These are phyloP conservation scores for Ganoderma sinense DNA, from an alignment of 1,284 basidiomycete species.

Conservation along the genomic window DNA sequence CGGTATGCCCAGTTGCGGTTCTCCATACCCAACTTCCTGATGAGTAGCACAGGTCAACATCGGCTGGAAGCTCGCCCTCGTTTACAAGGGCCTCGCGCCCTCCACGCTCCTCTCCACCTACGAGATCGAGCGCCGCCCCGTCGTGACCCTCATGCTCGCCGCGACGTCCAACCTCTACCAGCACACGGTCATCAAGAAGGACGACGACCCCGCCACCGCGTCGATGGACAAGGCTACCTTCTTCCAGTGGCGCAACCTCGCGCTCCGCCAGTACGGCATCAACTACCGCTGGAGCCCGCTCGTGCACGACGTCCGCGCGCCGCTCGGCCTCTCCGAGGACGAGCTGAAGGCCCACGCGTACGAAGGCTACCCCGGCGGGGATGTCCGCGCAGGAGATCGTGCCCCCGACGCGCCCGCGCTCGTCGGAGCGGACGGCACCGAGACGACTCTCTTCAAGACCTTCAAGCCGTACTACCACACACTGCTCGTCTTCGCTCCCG, in stretches of 20 bases:
- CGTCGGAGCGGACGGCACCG: constrained; percentile 18
- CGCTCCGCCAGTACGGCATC: constrained; percentile 50
- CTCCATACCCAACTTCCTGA: constrained; percentile 19
- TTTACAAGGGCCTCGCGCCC: constrained; percentile 35
- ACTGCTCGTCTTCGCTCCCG: constrained; percentile 35
- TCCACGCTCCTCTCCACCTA: constrained; percentile 35
- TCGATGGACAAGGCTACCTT: background rate
- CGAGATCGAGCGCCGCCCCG: constrained; percentile 38
- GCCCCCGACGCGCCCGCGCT: constrained; percentile 53
- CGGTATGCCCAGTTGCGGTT: constrained; percentile 26
- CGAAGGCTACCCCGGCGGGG: constrained; percentile 24
- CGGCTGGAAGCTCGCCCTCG: constrained; percentile 42
- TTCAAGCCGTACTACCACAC: constrained; percentile 36
- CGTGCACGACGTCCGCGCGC: constrained; percentile 46
- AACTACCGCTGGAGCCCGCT: constrained; percentile 57
- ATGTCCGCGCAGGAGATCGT: constrained; percentile 51
- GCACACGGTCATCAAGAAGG: background rate
- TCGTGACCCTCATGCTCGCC: constrained; percentile 37
- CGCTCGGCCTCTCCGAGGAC: constrained; percentile 8
- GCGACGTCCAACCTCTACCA: constrained; percentile 24
- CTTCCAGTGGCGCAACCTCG: constrained; percentile 8
- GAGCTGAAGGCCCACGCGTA: constrained; percentile 21
- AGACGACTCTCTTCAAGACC: constrained; percentile 36
- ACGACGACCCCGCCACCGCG: background rate
- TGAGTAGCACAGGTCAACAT: constrained; percentile 38